Percentiles rank a stretch among this genome's conserved stretches.
These are phyloP conservation scores for Fonsecaea multimorphosa DNA, from an alignment of 2,329 filamentous ascomycete genomes.

Conservation along the genomic window DNA sequence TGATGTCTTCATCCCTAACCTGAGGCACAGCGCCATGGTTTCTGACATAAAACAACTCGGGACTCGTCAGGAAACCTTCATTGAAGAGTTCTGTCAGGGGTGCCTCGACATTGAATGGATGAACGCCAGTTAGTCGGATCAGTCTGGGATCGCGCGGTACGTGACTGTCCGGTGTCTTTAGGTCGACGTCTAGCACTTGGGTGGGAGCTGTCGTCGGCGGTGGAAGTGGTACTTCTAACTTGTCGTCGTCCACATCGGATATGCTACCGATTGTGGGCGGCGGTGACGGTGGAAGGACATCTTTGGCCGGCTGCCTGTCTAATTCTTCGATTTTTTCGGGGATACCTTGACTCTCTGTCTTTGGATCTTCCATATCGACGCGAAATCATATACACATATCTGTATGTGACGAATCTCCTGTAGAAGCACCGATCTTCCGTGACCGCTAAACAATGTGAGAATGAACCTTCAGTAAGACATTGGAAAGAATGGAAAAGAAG, in stretches of 20 bases:
- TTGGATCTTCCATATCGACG: constrained; percentile 27
- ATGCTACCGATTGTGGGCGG: constrained; percentile 36
- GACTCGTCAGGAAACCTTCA: constrained; percentile 79
- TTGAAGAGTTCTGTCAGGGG: constrained; percentile 79
- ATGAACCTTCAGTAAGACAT: background rate
- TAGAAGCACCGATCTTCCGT: background rate
- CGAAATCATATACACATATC: no score
- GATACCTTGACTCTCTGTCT: constrained; percentile 23
- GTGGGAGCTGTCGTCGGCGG: constrained; percentile 65
- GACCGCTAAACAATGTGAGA: background rate
- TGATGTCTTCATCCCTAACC: constrained; percentile 73
- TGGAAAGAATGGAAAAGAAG: background rate
- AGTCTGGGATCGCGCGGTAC: constrained; percentile 80
- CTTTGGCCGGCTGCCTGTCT: constrained; percentile 22
- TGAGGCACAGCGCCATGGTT: constrained; percentile 86
- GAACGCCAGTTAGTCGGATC: constrained; percentile 83
- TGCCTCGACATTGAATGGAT: constrained; percentile 90
- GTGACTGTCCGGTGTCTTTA: constrained; percentile 82
- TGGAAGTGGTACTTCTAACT: constrained; percentile 67
- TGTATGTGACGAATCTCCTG: no score
- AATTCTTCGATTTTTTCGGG: constrained; percentile 25
- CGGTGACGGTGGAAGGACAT: constrained; percentile 36
- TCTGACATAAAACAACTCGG: constrained; percentile 87
- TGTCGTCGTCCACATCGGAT: constrained; percentile 32
- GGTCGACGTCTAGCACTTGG: constrained; percentile 73